Base-by-base conservation (phyloP, 345 rosid species). In the Moringa oleifera region DNA sequence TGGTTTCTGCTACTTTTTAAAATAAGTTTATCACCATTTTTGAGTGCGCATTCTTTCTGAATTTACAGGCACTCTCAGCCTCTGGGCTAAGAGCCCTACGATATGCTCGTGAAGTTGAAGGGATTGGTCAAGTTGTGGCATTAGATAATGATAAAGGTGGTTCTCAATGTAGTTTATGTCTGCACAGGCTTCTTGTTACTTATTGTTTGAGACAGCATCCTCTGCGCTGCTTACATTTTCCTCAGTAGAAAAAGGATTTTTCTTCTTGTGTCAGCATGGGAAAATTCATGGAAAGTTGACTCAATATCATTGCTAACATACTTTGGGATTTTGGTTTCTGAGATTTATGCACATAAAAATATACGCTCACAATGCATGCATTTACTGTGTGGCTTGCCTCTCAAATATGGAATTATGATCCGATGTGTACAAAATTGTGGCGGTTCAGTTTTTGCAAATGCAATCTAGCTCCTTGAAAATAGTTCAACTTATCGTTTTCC, bases 11-110 rank as follows among this genome's bases (percentile, higher is more conserved):
- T 62, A 25, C 51, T 49, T 61, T 64, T 55, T 19, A 1, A 41
- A 24, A 19, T 21, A 64, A 53, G 31, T 20, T 41, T 4, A 37
- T 49, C 56, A 18, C 61, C 16, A n/a, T 47, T 49, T 54, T 18
- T 31, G 20, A 63, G 51, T 46, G n/a, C n/a, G n/a, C 36, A 55
- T 71, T 68, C 2, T 68, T 37, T 51, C 64, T 64, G 51, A 51
- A 57, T 69, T 18, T 63, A 12, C 69, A 95, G 99, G 99, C 99
- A 23, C 57, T 95, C 71, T 89, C 99, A 36, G 99, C 97, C 63
- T 95, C 99, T 1, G 99, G 99, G 50, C 73, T 95, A 74, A 79
- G 99, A 72, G 93, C 97, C 71, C 72, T 89, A 53, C 87, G 99
- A 79, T 95, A 95, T 81, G 96, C 94, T 59, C 83, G 82, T 61